These are phyloP conservation scores for Penicillium sp. DNA, from an alignment of 2,329 filamentous ascomycete genomes.

Conservation along the genomic window DNA sequence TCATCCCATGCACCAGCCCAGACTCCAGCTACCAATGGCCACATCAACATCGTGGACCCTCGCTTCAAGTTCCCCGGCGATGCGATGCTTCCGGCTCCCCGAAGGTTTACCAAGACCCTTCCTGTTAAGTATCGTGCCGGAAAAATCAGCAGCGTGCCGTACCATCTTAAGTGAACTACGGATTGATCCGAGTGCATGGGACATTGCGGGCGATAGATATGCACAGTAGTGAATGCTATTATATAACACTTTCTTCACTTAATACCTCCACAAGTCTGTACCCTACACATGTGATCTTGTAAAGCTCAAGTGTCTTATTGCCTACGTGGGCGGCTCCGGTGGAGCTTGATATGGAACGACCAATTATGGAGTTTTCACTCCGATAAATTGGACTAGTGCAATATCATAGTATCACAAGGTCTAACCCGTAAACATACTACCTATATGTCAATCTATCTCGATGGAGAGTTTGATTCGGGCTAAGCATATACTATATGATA, in stretches of 20 bases:
- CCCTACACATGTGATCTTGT: background rate
- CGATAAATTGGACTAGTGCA: background rate
- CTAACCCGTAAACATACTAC: too few relatives aligned
- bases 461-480: too few relatives aligned
- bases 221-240: conserved; percentile 24
- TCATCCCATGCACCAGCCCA: conserved; percentile 28
- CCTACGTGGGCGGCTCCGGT: background rate
- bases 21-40: conserved; percentile 26
- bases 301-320: background rate
- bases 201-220: conserved; percentile 28
- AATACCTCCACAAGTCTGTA: background rate
- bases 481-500: too few relatives aligned
- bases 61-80: conserved; percentile 89
- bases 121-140: conserved; percentile 83
- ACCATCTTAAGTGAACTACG: conserved; percentile 64
- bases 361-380: background rate
- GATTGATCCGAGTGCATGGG: conserved; percentile 26
- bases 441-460: too few relatives aligned
- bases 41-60: conserved; percentile 67
- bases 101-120: conserved; percentile 64
- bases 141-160: conserved; percentile 86
- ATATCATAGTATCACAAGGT: too few relatives aligned
- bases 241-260: background rate
- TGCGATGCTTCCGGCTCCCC: conserved; percentile 76
- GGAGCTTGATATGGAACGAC: background rate